These are phyloP conservation scores for Ceraceosorus bombacis DNA, from an alignment of 1,284 basidiomycete species.

Conservation along the genomic window DNA sequence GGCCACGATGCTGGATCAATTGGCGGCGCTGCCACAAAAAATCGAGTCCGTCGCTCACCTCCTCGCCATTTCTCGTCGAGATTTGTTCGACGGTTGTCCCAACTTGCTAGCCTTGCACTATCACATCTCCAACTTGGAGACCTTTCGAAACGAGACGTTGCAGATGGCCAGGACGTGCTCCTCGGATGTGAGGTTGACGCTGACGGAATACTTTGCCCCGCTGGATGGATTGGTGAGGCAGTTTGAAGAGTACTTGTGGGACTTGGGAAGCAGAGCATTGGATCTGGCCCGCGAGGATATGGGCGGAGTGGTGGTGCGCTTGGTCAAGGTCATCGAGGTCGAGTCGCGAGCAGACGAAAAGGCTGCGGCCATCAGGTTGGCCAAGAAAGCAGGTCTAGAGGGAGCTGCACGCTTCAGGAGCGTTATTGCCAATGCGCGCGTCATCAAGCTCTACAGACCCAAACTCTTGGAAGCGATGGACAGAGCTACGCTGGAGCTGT, in stretches of 20 bases:
- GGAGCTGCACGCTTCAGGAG: constrained; percentile 41
- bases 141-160: constrained; percentile 65
- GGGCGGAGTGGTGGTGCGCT: constrained; percentile 74
- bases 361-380: constrained; percentile 85
- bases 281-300: constrained; percentile 68
- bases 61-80: constrained; percentile 65
- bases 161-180: constrained; percentile 55
- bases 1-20: constrained; percentile 86
- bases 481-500: constrained; percentile 66
- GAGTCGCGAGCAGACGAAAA: constrained; percentile 92
- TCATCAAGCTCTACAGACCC: constrained; percentile 91
- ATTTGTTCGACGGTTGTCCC: constrained; percentile 69
- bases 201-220: constrained; percentile 77
- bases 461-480: constrained; percentile 77
- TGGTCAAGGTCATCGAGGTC: constrained; percentile 87
- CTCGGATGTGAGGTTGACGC: constrained; percentile 60
- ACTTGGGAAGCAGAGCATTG: constrained; percentile 68
- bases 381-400: constrained; percentile 74
- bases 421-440: constrained; percentile 57
- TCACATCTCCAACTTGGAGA: constrained; percentile 78
- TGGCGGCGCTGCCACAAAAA: constrained; percentile 78
- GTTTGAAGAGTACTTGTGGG: constrained; percentile 81
- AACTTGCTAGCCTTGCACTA: constrained; percentile 86
- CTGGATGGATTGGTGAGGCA: constrained; percentile 69
- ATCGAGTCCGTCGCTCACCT: constrained; percentile 71